Base-by-base conservation (phyloP, 225 moss, liverwort and hornwort genomes). In the Polytrichum formosum region DNA sequence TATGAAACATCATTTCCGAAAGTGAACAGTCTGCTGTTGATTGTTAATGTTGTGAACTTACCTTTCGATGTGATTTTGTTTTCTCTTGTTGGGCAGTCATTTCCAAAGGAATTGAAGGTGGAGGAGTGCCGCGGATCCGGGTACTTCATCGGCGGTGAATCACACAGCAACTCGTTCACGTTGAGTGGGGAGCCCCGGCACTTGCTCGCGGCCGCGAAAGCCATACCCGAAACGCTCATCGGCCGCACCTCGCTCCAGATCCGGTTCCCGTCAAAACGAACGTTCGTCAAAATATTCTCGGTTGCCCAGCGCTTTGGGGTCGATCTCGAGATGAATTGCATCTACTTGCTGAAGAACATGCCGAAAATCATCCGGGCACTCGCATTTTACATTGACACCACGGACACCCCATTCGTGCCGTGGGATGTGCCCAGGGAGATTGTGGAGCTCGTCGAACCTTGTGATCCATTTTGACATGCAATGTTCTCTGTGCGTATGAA, bases 401-500 rank as follows among this genome's bases (percentile, higher is more conserved):
- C 79, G 1, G 55, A 76, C 30, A 55, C 22, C 54, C 66, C 91
- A 13, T 83, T 84, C 5, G 82, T 82, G 55, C 68, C 76, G 28
- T 88, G 86, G 70, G 73, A 81, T 67, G 80, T 85, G 6, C 84
- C 92, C 20, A 73, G 77, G 28, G 89, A 95, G 70, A 91, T 92
- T 31, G 75, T 92, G 21, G 95, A 93, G 67, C 76, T 96, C 54
- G 93, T 96, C 23, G 79, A 77, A 66, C 90, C 93, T 4, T 87
- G 85, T 26, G 83, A 91, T 74, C 90, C 90, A 56, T 86, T 93
- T 63, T 89, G 55, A 82, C 17, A 56, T 16, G 60, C 2, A 27
- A 22, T 46, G 46, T 16, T 46, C 46, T 13, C 3, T 46, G 4
- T 13, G 16, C 46, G 0, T 13, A 16, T 46, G 13, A 16, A 46